phyloP scores from a whole-genome alignment of 2,329 filamentous ascomycete genomes.

The Fonsecaea nubica region DNA sequence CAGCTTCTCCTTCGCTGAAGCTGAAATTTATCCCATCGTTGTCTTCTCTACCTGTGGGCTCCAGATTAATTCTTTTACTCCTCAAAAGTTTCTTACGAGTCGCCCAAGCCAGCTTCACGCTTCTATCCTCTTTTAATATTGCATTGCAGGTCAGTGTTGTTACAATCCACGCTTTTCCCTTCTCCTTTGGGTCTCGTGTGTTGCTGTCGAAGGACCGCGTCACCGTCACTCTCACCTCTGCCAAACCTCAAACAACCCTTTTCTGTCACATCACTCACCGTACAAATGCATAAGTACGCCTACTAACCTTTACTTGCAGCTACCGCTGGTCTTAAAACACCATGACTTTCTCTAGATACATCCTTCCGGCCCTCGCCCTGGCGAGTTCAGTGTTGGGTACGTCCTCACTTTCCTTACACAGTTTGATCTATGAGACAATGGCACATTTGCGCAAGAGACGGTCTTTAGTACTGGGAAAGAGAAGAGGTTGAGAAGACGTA shows the following conservation, averaged over 20 bases:
- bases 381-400: slow-evolving; percentile 60
- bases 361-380: slow-evolving; percentile 63
- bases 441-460: slow-evolving; percentile 16
- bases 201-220: slow-evolving; percentile 12
- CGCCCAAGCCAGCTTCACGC: slow-evolving; percentile 30
- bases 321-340: slow-evolving; percentile 35
- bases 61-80: slow-evolving; percentile 36
- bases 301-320: slow-evolving; percentile 33
- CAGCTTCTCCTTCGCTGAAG: slow-evolving; percentile 39
- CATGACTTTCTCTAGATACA: slow-evolving; percentile 63
- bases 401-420: slow-evolving; percentile 10
- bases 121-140: slow-evolving; percentile 39
- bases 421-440: neutral
- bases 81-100: slow-evolving; percentile 35
- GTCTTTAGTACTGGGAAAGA: neutral
- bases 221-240: slow-evolving; percentile 7
- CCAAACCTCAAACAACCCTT: slow-evolving; percentile 8
- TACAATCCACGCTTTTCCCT: slow-evolving; percentile 7
- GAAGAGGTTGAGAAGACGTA: slow-evolving; percentile 5
- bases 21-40: slow-evolving; percentile 33
- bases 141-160: slow-evolving; percentile 39
- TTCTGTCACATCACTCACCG: slow-evolving; percentile 17
- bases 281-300: slow-evolving; percentile 17
- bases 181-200: neutral
- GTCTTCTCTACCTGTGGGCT: slow-evolving; percentile 28